phyloP scores from a whole-genome alignment of 1,284 basidiomycete species.

The Rhizopogon parksii region DNA sequence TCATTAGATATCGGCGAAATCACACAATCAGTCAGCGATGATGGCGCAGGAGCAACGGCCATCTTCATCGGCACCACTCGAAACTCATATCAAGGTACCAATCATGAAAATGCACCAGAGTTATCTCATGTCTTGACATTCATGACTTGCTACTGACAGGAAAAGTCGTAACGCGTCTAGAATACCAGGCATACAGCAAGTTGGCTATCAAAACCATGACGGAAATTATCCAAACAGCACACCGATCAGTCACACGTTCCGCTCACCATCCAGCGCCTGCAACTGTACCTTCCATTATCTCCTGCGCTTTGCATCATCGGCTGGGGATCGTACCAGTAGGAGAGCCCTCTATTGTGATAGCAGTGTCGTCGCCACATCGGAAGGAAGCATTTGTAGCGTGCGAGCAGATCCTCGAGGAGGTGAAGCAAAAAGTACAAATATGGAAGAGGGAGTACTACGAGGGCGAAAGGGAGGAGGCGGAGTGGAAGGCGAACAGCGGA shows the following conservation, averaged over 20 bases:
- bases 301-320: slow-evolving; percentile 68
- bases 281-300: slow-evolving; percentile 35
- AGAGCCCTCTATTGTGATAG: slow-evolving; percentile 78
- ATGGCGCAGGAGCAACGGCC: slow-evolving; percentile 64
- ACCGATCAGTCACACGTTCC: slow-evolving; percentile 36
- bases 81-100: slow-evolving; percentile 49
- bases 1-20: slow-evolving; percentile 52
- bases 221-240: slow-evolving; percentile 49
- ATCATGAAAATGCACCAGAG: neutral
- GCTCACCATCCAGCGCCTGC: slow-evolving; percentile 33
- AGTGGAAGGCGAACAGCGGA: slow-evolving; percentile 65
- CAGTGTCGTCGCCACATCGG: slow-evolving; percentile 80
- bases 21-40: slow-evolving; percentile 52
- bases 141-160: slow-evolving; percentile 36
- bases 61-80: slow-evolving; percentile 71
- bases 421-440: slow-evolving; percentile 77
- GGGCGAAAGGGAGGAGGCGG: slow-evolving; percentile 52
- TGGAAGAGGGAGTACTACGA: slow-evolving; percentile 89
- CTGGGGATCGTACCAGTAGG: slow-evolving; percentile 74
- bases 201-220: slow-evolving; percentile 77
- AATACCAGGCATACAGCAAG: slow-evolving; percentile 80
- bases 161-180: slow-evolving; percentile 63
- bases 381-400: slow-evolving; percentile 76
- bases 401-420: slow-evolving; percentile 76
- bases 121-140: slow-evolving; percentile 3